phyloP scores from a whole-genome alignment of 352 stramenopile genomes.

The Phytophthora gonapodyides region DNA sequence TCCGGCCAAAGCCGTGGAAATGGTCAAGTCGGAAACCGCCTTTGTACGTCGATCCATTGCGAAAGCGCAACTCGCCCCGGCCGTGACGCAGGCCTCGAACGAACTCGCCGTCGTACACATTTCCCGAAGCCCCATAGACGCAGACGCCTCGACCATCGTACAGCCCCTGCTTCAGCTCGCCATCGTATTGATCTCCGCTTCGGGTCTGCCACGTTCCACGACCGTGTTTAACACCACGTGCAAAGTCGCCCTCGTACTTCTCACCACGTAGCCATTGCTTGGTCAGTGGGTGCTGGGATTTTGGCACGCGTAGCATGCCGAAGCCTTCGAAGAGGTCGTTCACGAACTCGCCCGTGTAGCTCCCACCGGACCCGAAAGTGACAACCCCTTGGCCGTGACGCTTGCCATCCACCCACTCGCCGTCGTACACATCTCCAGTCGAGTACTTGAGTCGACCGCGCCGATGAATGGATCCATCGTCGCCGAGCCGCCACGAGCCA shows the following conservation, averaged over 20 bases:
- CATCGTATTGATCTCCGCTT: slow-evolving; percentile 57
- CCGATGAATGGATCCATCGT: slow-evolving; percentile 78
- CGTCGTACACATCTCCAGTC: slow-evolving; percentile 82
- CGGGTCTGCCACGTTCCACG: slow-evolving; percentile 45
- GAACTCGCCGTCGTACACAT: slow-evolving; percentile 78
- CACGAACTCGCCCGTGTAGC: slow-evolving; percentile 63
- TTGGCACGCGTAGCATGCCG: slow-evolving; percentile 54
- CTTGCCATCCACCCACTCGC: slow-evolving; percentile 87
- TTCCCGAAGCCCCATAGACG: slow-evolving; percentile 53
- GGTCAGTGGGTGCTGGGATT: slow-evolving; percentile 64
- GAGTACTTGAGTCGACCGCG: slow-evolving; percentile 68
- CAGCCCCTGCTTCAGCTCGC: slow-evolving; percentile 49
- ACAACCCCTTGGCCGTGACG: slow-evolving; percentile 65
- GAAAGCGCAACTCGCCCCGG: slow-evolving; percentile 49
- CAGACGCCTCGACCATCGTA: slow-evolving; percentile 65
- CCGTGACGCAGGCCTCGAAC: slow-evolving; percentile 60
- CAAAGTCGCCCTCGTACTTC: slow-evolving; percentile 73
- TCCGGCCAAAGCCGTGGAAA: slow-evolving; percentile 70
- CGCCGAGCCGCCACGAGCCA: slow-evolving; percentile 68
- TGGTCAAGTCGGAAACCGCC: slow-evolving; percentile 54
- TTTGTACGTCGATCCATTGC: slow-evolving; percentile 58
- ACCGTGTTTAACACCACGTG: slow-evolving; percentile 55
- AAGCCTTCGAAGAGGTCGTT: slow-evolving; percentile 68
- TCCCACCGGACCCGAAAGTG: slow-evolving; percentile 44
- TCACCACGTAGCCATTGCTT: slow-evolving; percentile 64